Conservation (phyloP, 768 basidiomycete genomes). For the Clathrus columnatus region DNA sequence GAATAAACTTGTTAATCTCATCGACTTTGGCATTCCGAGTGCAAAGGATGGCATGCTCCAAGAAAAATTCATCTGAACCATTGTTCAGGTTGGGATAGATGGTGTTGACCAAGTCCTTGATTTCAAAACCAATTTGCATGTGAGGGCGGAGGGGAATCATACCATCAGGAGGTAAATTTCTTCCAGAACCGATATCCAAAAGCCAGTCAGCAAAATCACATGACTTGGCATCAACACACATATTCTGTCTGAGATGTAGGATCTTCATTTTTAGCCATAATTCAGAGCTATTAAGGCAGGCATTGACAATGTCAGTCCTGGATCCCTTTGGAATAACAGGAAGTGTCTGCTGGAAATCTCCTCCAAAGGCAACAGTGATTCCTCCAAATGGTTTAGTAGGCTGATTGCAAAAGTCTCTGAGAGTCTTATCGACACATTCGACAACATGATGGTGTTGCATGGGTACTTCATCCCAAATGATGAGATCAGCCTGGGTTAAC, state of each 20-base stretch:
- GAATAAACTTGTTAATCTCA: constrained; percentile 21
- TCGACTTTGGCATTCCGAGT: constrained; percentile 28
- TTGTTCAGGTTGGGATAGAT: constrained; percentile 20
- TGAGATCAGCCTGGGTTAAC: constrained; percentile 22
- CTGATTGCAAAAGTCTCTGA: background rate
- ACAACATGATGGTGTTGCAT: constrained; percentile 28
- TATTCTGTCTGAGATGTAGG: constrained; percentile 31
- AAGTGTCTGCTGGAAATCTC: constrained; percentile 40
- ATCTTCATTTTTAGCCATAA: constrained; percentile 30
- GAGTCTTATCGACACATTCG: constrained; percentile 33
- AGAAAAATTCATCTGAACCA: background rate
- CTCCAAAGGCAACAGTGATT: constrained; percentile 37
- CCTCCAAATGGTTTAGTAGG: constrained; percentile 31
- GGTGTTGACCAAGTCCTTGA: constrained; percentile 19
- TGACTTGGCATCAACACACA: constrained; percentile 26
- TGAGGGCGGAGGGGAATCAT: constrained; percentile 20
- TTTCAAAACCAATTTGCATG: constrained; percentile 20
- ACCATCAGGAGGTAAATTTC: constrained; percentile 14
- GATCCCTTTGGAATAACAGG: constrained; percentile 33
- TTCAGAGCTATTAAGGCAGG: constrained; percentile 26
- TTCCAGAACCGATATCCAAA: constrained; percentile 29
- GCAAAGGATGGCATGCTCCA: constrained; percentile 28
- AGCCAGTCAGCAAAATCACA: constrained; percentile 30
- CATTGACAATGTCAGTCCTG: constrained; percentile 29
- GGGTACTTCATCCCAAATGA: constrained; percentile 39